Percentiles rank a stretch among this genome's conserved stretches.
These are phyloP conservation scores for Mercurialis annua DNA, from an alignment of 345 rosid species.

Conservation along the genomic window DNA sequence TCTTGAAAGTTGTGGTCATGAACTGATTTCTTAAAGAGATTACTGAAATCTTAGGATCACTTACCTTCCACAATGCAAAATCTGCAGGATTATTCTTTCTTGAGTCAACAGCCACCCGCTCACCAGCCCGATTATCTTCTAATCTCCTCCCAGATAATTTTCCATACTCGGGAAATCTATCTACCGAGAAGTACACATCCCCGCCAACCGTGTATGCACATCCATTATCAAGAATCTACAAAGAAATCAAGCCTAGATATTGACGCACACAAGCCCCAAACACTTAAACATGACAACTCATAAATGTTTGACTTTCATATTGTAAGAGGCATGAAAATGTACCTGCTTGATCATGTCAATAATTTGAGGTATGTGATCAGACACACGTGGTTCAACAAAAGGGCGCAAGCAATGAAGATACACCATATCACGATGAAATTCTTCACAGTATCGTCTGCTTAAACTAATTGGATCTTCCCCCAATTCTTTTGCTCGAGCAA, in stretches of 20 bases:
- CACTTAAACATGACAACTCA: not conserved
- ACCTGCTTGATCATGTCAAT: constrained; percentile 88
- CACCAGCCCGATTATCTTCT: constrained; percentile 95
- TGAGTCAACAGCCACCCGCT: constrained; percentile 82
- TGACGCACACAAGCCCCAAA: constrained; percentile 3
- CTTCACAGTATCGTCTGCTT: constrained; percentile 78
- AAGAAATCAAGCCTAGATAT: constrained; percentile 14
- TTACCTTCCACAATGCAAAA: constrained; percentile 95
- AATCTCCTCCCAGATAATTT: constrained; percentile 74
- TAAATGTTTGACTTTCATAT: not conserved
- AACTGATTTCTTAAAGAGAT: constrained; percentile 1
- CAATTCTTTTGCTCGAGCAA: constrained; percentile 79
- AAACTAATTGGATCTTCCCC: constrained; percentile 88
- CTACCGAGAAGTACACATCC: constrained; percentile 81
- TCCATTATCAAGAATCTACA: constrained; percentile 84
- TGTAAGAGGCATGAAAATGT: not conserved
- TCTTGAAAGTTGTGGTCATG: not conserved
- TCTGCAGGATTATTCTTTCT: constrained; percentile 94
- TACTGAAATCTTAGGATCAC: not conserved
- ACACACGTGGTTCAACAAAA: constrained; percentile 80
- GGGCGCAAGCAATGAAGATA: constrained; percentile 79
- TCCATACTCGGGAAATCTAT: constrained; percentile 70
- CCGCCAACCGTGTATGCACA: constrained; percentile 75
- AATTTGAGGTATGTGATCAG: constrained; percentile 90
- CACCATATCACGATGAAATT: constrained; percentile 72